A percentile compares a stretch with the other conserved stretches of the same genome.
Evolutionary conservation across 2,329 filamentous ascomycete genomes (phyloP).

Genomic region (Verticillium nubilum): DNA sequence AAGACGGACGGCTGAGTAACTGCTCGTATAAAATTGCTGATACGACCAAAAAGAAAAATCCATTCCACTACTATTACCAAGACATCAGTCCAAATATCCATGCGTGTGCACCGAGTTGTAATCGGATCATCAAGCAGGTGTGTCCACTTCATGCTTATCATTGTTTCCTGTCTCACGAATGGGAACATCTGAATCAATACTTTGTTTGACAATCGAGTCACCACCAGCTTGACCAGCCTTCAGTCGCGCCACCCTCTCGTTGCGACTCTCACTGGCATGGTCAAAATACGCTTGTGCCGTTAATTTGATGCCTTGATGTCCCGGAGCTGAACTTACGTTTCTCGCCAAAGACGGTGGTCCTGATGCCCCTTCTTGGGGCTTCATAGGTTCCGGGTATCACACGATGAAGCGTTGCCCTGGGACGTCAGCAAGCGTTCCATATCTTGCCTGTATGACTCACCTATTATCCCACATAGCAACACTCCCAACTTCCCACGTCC

Average conservation of each 20-base stretch:
- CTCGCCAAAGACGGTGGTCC: slow-evolving; percentile 38
- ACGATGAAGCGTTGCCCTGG: slow-evolving; percentile 29
- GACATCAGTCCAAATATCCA: no score
- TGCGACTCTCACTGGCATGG: slow-evolving; percentile 20
- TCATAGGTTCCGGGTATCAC: slow-evolving; percentile 36
- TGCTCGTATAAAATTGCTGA: no score
- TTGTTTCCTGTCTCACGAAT: neutral
- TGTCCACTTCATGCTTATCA: neutral
- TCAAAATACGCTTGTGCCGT: slow-evolving; percentile 23
- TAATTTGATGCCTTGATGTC: neutral
- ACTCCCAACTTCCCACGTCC: slow-evolving; percentile 43
- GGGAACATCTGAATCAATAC: neutral
- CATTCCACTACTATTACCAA: no score
- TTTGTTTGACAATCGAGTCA: neutral
- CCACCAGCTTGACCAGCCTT: neutral
- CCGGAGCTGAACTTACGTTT: slow-evolving; percentile 27
- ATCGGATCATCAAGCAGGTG: neutral
- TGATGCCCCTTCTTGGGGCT: slow-evolving; percentile 27
- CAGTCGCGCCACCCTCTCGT: slow-evolving; percentile 1
- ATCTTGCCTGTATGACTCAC: slow-evolving; percentile 8
- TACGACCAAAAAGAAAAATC: no score
- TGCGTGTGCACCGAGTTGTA: no score
- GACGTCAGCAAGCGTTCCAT: slow-evolving; percentile 3
- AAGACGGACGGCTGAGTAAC: no score
- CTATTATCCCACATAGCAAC: slow-evolving; percentile 48